Base-by-base conservation (phyloP, 202 grass and related monocot species). In the Zoysia matrella region DNA sequence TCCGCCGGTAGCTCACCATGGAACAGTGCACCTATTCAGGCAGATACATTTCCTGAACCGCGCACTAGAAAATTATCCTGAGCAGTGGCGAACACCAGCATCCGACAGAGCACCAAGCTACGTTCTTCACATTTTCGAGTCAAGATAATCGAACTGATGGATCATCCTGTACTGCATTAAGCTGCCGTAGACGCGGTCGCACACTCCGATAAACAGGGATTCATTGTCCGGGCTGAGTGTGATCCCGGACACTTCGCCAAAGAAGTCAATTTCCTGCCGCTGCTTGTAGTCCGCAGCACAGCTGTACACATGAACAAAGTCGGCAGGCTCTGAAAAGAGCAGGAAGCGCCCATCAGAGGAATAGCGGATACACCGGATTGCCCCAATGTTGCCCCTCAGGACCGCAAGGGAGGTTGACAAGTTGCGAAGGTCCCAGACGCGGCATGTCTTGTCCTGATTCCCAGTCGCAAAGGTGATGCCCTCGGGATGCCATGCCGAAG, bases 361-460 rank as follows among this genome's bases (percentile, higher is more conserved):
- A 84, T 90, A 97, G 65, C 85, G 92, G 67, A 97, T 85, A 46
- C 92, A 94, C 30, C 94, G 77, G 83, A 97, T 92, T 0, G 94
- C 94, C 0, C 94, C 94, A 0, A 97, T 90, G 75, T 97, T 97
- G 69, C 94, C 94, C 69, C 89, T 89, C 22, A 97, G 78, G 16
- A 92, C 81, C 0, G 86, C 80, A 1, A 97, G 83, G 2, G 92
- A 97, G 10, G 85, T 78, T 0, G 92, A 94, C 2, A 87, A 75
- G 67, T 97, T 97, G 39, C 94, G 83, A 42, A 90, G 47, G 65
- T 97, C 94, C 94, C 94, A 97, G 2, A 97, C 62, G 0, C 94
- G 88, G 76, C 94, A 97, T 1, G 90, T 92, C 84, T 97, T 97
- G 65, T 97, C 94, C 80, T 97, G 94, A 81, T 97, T 97, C 39